Percentiles rank a stretch among this genome's conserved stretches.
phyloP scores from a whole-genome alignment of 495 filamentous ascomycete species.

The Aspergillus sparsus region DNA sequence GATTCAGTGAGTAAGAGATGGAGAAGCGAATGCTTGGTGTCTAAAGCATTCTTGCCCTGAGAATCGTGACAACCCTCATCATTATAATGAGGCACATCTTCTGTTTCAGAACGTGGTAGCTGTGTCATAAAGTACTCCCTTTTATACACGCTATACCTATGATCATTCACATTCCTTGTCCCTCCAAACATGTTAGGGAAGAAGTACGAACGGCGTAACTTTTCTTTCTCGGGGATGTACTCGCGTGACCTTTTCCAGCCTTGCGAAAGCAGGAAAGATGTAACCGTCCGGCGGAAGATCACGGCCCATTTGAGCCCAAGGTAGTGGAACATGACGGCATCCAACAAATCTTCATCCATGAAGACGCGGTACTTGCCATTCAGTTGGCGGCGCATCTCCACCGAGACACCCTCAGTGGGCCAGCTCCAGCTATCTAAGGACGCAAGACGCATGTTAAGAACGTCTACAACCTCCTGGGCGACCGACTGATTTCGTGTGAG shows the following conservation, averaged over 20 bases:
- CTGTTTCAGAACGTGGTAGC: slow-evolving; percentile 32
- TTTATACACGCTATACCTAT: slow-evolving; percentile 43
- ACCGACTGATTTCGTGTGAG: slow-evolving; percentile 59
- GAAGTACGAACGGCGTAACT: slow-evolving; percentile 51
- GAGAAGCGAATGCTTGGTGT: slow-evolving; percentile 60
- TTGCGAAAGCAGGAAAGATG: slow-evolving; percentile 27
- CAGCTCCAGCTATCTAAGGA: slow-evolving; percentile 62
- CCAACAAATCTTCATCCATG: slow-evolving; percentile 69
- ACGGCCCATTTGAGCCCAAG: slow-evolving; percentile 64
- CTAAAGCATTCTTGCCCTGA: slow-evolving; percentile 44
- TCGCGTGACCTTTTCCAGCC: slow-evolving; percentile 43
- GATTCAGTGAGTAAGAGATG: slow-evolving; percentile 64
- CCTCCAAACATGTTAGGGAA: slow-evolving; percentile 26
- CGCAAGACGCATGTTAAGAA: slow-evolving; percentile 67
- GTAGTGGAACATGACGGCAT: slow-evolving; percentile 65
- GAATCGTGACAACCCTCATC: slow-evolving; percentile 32
- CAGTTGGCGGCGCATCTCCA: slow-evolving; percentile 64
- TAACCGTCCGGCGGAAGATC: slow-evolving; percentile 50
- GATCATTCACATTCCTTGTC: slow-evolving; percentile 32
- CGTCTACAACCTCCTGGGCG: slow-evolving; percentile 61
- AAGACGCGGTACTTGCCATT: slow-evolving; percentile 62
- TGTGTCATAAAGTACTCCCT: slow-evolving; percentile 58
- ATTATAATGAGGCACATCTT: slow-evolving; percentile 34
- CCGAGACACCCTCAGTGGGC: slow-evolving; percentile 50
- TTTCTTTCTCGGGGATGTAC: slow-evolving; percentile 46